These are phyloP conservation scores for Lolium perenne DNA, from an alignment of 176 grass and related monocot genomes.

Conservation along the genomic window DNA sequence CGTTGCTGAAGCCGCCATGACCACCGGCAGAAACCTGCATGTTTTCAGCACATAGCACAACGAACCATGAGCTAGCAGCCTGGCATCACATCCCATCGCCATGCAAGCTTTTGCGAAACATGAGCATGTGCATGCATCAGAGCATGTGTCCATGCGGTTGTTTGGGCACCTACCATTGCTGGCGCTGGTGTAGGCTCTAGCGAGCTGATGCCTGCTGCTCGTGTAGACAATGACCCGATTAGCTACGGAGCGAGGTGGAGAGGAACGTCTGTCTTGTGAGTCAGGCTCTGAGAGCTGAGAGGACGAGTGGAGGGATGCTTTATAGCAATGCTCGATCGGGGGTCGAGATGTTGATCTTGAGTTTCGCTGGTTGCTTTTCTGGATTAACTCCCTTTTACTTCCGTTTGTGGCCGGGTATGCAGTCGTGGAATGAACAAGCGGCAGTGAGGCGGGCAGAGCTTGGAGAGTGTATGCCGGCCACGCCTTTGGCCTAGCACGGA, in stretches of 20 bases:
- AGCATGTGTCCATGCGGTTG: background rate
- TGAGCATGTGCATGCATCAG: background rate
- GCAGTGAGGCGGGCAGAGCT: background rate
- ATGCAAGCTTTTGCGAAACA: background rate
- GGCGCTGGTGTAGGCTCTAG: background rate
- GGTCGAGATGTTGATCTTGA: background rate
- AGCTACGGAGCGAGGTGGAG: background rate
- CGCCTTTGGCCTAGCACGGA: background rate
- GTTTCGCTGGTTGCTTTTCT: background rate
- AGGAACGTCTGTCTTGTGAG: slow-evolving; percentile 37
- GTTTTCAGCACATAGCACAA: background rate
- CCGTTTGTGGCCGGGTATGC: background rate
- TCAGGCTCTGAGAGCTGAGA: background rate
- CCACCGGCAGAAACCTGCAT: slow-evolving; percentile 63
- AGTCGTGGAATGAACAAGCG: background rate
- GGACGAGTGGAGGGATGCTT: slow-evolving; percentile 24
- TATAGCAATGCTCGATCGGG: slow-evolving; percentile 33
- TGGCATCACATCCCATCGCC: background rate
- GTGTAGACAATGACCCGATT: background rate
- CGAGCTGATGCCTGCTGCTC: background rate
- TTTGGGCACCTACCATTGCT: slow-evolving; percentile 10
- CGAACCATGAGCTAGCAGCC: background rate
- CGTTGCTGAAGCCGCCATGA: slow-evolving; percentile 38
- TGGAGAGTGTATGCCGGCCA: background rate
- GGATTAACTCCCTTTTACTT: background rate